These are phyloP conservation scores for Floccularia luteovirens DNA, from an alignment of 768 basidiomycete genomes.

Conservation along the genomic window DNA sequence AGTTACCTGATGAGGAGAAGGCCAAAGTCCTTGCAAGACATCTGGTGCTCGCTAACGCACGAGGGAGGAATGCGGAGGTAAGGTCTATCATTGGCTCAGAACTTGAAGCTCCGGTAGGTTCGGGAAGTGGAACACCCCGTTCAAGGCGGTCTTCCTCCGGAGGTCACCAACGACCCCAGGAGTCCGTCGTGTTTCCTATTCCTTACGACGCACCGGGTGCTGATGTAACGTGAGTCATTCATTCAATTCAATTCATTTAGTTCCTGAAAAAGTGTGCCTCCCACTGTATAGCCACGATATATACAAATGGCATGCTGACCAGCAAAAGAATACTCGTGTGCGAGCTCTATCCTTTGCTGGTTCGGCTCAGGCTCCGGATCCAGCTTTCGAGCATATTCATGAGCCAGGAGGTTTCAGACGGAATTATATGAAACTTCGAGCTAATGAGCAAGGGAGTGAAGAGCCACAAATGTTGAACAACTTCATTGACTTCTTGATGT, in stretches of 20 bases:
- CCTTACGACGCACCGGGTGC: slow-evolving; percentile 83
- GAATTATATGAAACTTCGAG: slow-evolving; percentile 73
- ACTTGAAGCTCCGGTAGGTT: slow-evolving; percentile 19
- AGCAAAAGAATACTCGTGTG: slow-evolving; percentile 47
- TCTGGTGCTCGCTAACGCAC: slow-evolving; percentile 68
- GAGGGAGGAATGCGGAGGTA: slow-evolving; percentile 24
- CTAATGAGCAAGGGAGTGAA: slow-evolving; percentile 56
- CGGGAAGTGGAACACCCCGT: slow-evolving; percentile 11
- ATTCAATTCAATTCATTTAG: slow-evolving; percentile 8
- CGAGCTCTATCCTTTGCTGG: slow-evolving; percentile 70
- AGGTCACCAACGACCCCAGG: slow-evolving; percentile 15
- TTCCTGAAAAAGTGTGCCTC: neutral
- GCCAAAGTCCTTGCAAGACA: slow-evolving; percentile 74
- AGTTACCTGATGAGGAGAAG: slow-evolving; percentile 77
- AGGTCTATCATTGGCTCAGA: slow-evolving; percentile 19
- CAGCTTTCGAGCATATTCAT: slow-evolving; percentile 87
- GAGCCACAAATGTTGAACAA: slow-evolving; percentile 68
- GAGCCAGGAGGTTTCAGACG: slow-evolving; percentile 93
- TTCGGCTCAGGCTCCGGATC: slow-evolving; percentile 47
- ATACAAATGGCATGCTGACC: slow-evolving; percentile 90
- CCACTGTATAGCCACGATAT: slow-evolving; percentile 64
- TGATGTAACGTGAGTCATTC: slow-evolving; percentile 77
- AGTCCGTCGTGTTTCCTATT: slow-evolving; percentile 75
- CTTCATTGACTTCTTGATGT: slow-evolving; percentile 90
- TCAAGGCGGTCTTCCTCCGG: slow-evolving; percentile 17